These are phyloP conservation scores for Coccinonectria pachysandricola DNA, from an alignment of 2,329 filamentous ascomycete species.

Conservation along the genomic window DNA sequence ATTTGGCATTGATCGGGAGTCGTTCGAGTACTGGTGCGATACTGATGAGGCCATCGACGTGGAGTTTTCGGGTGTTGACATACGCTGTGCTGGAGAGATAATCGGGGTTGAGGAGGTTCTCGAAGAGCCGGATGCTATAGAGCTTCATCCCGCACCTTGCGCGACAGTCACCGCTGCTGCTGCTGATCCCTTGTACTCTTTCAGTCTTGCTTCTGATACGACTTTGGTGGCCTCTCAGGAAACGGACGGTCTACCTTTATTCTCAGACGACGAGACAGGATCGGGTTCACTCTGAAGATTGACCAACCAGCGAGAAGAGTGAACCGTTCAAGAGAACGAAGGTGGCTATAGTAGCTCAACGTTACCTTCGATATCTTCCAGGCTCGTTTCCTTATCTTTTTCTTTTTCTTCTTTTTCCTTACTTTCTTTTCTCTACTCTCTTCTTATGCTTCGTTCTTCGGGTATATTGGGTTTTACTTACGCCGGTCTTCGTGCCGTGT, in stretches of 20 bases:
- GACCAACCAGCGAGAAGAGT: too few relatives aligned
- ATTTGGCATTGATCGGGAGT: constrained; percentile 19
- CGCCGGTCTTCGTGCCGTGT: too few relatives aligned
- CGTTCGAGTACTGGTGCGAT: constrained; percentile 16
- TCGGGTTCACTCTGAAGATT: too few relatives aligned
- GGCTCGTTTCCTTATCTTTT: background rate
- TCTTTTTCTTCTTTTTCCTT: background rate
- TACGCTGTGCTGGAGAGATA: constrained; percentile 11
- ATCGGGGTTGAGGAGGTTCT: constrained; percentile 7
- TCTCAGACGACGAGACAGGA: too few relatives aligned
- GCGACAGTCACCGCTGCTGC: too few relatives aligned
- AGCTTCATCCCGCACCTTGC: too few relatives aligned
- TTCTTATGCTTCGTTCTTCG: background rate
- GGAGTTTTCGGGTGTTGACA: constrained; percentile 13
- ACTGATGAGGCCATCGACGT: constrained; percentile 16
- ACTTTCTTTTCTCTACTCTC: background rate
- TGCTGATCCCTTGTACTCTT: too few relatives aligned
- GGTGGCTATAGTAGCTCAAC: background rate
- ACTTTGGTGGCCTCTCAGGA: too few relatives aligned
- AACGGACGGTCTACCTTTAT: too few relatives aligned
- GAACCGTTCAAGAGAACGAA: background rate
- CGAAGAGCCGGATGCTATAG: background rate
- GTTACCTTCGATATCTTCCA: background rate
- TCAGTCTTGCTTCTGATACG: too few relatives aligned
- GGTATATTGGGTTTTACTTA: too few relatives aligned